Evolutionary conservation across 202 grass and related monocot genomes (phyloP), one percentile per base, ranked within the genome.

Genomic region (Sporobolus alterniflorus): DNA sequence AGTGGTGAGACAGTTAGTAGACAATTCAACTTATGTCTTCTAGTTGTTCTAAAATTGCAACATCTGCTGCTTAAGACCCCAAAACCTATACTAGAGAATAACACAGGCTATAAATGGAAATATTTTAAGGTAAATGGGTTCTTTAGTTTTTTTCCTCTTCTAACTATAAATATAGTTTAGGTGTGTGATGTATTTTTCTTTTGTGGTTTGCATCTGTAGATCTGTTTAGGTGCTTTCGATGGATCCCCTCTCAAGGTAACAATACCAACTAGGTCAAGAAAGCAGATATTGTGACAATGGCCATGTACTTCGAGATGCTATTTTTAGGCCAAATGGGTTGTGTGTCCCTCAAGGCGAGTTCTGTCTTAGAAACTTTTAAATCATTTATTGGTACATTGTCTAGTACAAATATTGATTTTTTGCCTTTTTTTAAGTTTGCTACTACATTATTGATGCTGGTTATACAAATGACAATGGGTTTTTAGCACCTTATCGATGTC

Each of bases 381-480:
- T 61, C 5, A 4, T 16, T 61, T 61, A 14, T 14, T 61, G 24
- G 14, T 14, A 40, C 10, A 32, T 36, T 32, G 17, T 32, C 9
- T 3, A 71, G 11, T 71, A 18, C 51, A 55, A 55, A 18, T 50
- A 32, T 29, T 51, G 7, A 32, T 21, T 50, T 31, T 51, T 13
- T 30, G 9, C 32, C 16, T 33, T 43, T 10, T 12, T 21, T 74
- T 7, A 62, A 62, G 34, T 34, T 28, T 46, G 39, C 17, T 79
- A 41, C 6, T 79, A 79, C 7, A 62, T 67, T 76, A 26, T 32
- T 22, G 59, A 77, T 33, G 55, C 18, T 77, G 73, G 26, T 64
- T 77, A 64, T 32, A 62, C 74, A 63, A 47, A 76, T 63, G 56
- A 14, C 12, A 64, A 48, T n/a, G 74, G 57, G 0, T 77, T 77